phyloP scores from a whole-genome alignment of 192 early-diverging fungal genomes.

The Coemansia sp. region DNA sequence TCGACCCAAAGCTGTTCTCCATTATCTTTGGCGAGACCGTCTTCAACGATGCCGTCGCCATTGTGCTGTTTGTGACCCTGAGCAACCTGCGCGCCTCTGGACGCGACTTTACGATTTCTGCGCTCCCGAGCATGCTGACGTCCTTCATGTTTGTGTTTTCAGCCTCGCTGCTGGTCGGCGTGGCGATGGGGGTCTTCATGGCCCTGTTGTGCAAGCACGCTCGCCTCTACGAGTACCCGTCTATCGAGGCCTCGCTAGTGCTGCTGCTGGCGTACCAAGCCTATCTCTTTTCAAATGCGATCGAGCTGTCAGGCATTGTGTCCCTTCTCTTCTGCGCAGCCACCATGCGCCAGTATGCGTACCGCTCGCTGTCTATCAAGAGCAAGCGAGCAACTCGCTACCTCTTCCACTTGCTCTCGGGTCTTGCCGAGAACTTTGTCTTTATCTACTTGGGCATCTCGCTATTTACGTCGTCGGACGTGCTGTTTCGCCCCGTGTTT shows the following conservation, averaged over 20 bases:
- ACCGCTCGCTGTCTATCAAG: constrained; percentile 79
- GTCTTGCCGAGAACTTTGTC: constrained; percentile 94
- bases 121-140: constrained; percentile 61
- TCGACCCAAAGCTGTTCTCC: constrained; percentile 92
- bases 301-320: constrained; percentile 90
- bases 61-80: constrained; percentile 89
- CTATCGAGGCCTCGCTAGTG: constrained; percentile 86
- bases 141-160: constrained; percentile 82
- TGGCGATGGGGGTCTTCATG: constrained; percentile 69
- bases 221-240: constrained; percentile 75
- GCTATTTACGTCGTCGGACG: constrained; percentile 78
- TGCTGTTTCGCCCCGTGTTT: constrained; percentile 72
- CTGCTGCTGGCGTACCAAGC: constrained; percentile 85
- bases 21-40: constrained; percentile 96
- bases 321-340: constrained; percentile 92
- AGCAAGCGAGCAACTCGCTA: constrained; percentile 83
- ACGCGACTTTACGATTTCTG: constrained; percentile 63
- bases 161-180: constrained; percentile 81
- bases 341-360: constrained; percentile 90
- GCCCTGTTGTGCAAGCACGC: constrained; percentile 89
- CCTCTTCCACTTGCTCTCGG: constrained; percentile 89
- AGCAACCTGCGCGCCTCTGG: constrained; percentile 65
- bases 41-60: constrained; percentile 96
- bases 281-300: constrained; percentile 86
- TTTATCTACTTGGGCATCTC: constrained; percentile 96